Conservation (phyloP, 768 basidiomycete species). For the Austroboletus eburneus region DNA sequence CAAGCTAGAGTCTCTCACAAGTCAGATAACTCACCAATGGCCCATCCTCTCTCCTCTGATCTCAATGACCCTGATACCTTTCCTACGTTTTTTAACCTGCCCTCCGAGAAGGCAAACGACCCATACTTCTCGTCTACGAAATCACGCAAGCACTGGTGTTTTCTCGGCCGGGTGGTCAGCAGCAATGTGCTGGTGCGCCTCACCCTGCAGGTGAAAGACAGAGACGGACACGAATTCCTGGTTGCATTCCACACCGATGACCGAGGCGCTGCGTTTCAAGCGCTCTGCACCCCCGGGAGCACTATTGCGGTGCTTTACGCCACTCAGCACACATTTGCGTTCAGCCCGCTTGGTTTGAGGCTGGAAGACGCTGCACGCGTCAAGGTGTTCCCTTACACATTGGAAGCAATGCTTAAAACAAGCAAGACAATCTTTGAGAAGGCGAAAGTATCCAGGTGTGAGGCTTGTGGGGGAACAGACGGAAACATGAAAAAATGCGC, state of each 20-base stretch:
- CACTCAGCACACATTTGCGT: conserved; percentile 27
- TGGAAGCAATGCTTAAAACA: conserved; percentile 24
- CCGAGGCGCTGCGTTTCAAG: conserved; percentile 22
- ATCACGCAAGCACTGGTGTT: conserved; percentile 30
- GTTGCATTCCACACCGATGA: conserved; percentile 32
- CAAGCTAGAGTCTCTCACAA: background rate
- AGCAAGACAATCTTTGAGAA: conserved; percentile 21
- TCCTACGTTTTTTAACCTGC: conserved; percentile 21
- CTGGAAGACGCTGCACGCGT: conserved; percentile 23
- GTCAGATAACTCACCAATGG: conserved; percentile 13
- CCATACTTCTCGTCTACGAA: conserved; percentile 21
- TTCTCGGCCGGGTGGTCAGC: conserved; percentile 25
- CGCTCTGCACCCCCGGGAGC: conserved; percentile 21
- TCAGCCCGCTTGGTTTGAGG: conserved; percentile 27
- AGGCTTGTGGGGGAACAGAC: conserved; percentile 18
- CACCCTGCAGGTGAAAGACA: conserved; percentile 28
- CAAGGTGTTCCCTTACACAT: conserved; percentile 25
- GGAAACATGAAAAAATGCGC: conserved; percentile 21
- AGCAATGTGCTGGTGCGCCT: conserved; percentile 26
- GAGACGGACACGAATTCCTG: conserved; percentile 17
- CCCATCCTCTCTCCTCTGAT: conserved; percentile 19
- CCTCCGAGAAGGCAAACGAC: conserved; percentile 20
- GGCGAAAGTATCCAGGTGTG: conserved; percentile 19
- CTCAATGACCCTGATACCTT: conserved; percentile 24
- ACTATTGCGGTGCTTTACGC: conserved; percentile 31